Percentiles rank a stretch among this genome's conserved stretches.
phyloP scores from a whole-genome alignment of 1,284 basidiomycete species.

The Puccinia polysora region DNA sequence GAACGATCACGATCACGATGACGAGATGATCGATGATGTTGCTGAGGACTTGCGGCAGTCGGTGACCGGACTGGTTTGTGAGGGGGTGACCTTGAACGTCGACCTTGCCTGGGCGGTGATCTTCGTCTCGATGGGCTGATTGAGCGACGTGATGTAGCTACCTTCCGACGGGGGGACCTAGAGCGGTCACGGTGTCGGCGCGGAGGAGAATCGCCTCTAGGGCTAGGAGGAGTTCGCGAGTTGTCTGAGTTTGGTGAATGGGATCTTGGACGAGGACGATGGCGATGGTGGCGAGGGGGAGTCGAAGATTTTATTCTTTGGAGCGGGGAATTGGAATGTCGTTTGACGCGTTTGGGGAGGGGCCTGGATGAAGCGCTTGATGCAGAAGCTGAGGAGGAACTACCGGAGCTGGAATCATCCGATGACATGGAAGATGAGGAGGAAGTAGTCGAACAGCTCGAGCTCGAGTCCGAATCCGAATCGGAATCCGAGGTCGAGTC shows the following conservation, averaged over 20 bases:
- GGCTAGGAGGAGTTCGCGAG: neutral
- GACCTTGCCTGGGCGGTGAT: neutral
- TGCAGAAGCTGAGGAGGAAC: slow-evolving; percentile 15
- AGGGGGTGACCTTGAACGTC: neutral
- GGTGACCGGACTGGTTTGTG: neutral
- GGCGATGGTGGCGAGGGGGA: slow-evolving; percentile 9
- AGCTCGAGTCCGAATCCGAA: slow-evolving; percentile 2
- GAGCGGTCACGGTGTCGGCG: neutral
- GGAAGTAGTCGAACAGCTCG: neutral
- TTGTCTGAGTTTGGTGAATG: neutral
- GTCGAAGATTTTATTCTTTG: neutral
- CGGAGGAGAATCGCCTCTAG: neutral
- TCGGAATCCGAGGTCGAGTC: slow-evolving; percentile 12
- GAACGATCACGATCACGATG: slow-evolving; percentile 10
- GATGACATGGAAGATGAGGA: slow-evolving; percentile 7
- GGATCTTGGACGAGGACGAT: slow-evolving; percentile 12
- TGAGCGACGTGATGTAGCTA: too few relatives aligned
- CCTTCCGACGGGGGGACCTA: slow-evolving; percentile 3
- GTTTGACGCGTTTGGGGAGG: slow-evolving; percentile 4
- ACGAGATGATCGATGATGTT: neutral
- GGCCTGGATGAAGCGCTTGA: slow-evolving; percentile 7
- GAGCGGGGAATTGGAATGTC: neutral
- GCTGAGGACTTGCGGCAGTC: neutral
- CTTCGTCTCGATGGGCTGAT: neutral
- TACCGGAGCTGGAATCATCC: neutral